Base-by-base conservation (phyloP, 2,329 filamentous ascomycete genomes). In the Hymenoscyphus occultus region DNA sequence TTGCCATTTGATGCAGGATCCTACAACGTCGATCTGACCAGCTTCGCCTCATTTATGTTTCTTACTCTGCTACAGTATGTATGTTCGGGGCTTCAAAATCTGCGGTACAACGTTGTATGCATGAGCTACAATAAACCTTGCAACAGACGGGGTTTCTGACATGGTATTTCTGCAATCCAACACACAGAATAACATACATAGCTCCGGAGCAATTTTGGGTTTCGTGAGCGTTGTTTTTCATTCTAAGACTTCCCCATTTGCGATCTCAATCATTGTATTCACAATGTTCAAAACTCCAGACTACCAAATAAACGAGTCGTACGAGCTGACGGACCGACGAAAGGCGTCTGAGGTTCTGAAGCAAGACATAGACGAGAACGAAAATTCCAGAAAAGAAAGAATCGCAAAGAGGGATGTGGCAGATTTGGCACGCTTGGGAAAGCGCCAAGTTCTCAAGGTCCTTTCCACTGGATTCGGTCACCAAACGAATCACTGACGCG, bases 201-300 rank as follows among this genome's bases (percentile, higher is more conserved):
- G n/a, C 42, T 48, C 42, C 42, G 6, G 42, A 48, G 42, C 13
- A 16, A 10, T 19, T 28, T 56, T 56, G 22, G 28, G 32, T 56
- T 56, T 56, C 5, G 6, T 56, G n/a, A 28, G 22, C 22, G 12
- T 57, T 57, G 16, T 12, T 35, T 14, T 28, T 28, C 19, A 35
- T 57, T 57, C 16, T 3, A 28, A 3, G 28, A 28, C 28, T 28
- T 28, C 28, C 32, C 13, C 32, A 57, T 14, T 57, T 57, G 12
- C 32, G 22, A 57, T 57, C 31, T 57, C 28, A 57, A 57, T 57
- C 54, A 12, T 57, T 28, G 32, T 22, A 14, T 19, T 39, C n/a
- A 32, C 19, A 59, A 59, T 59, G 56, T 59, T 59, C 56, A 39
- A 35, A 31, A 59, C 56, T 59, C 56, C 56, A 59, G 56, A 59